Evolutionary conservation across 2,329 filamentous ascomycete genomes (phyloP), one percentile per base, ranked within the genome.

Genomic region (Chalaropsis thielavioides): DNA sequence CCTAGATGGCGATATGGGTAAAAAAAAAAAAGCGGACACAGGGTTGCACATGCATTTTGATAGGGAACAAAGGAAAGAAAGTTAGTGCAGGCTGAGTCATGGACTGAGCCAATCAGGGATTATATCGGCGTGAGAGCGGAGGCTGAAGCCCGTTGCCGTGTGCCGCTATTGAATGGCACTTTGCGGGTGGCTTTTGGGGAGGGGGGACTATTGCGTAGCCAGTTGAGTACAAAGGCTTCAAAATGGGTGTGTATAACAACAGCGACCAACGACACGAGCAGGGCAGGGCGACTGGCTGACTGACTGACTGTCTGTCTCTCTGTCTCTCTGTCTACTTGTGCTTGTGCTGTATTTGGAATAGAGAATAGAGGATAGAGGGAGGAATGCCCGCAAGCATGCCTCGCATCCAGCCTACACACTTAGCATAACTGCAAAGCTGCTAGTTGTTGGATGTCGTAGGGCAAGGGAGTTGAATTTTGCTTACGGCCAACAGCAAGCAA

Each of bases 141-240:
- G 62, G 62, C 51, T 59, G 62, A 64, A 64, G 51, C 51, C 51
- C 62, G 51, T 43, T 19, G 31, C 31, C 24, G 51, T 58, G 27
- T 58, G 27, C 51, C 51, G 51, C 7, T 3, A 56, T 17, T 31
- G 10, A 56, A 13, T 10, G 54, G 27, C 27, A 38, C 31, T 1
- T 35, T n/a, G 54, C 35, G 35, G 35, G 8, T 5, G 35, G 35
- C 35, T 51, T 27, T 15, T 19, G 8, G 46, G 8, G 19, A n/a
- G 3, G 19, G 22, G 11, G 13, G 22, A 51, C 11, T 6, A 10
- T 38, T 10, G 31, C 7, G 3, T 7, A 38, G 8, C 10, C 7
- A 38, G 35, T 38, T 8, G 35, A 38, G 8, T 38, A 38, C 10
- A 8, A 38, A 38, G 35, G 8, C 8, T 8, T 38, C 35, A 38